Percentiles rank a stretch among this genome's conserved stretches.
These are phyloP conservation scores for Candida albicans DNA, from an alignment of 1,139 yeast genomes.

Conservation along the genomic window DNA sequence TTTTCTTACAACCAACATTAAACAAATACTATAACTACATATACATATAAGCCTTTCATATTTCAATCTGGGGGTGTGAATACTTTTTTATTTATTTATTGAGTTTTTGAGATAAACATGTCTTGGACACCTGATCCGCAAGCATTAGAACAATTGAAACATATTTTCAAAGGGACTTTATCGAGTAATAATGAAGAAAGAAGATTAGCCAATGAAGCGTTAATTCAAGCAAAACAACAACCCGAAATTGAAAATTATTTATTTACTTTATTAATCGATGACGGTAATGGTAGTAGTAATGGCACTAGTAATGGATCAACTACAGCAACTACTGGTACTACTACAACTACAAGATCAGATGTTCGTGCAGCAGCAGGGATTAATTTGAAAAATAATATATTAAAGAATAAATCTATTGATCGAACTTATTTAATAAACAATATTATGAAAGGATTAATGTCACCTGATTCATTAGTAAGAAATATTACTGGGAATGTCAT, in stretches of 20 bases:
- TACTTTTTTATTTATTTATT: not conserved
- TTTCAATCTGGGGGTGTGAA: no score
- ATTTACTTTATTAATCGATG: constrained; percentile 64
- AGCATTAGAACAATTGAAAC: constrained; percentile 61
- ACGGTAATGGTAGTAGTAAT: constrained; percentile 6
- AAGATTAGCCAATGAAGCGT: constrained; percentile 62
- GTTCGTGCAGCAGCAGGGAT: constrained; percentile 90
- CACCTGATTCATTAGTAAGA: constrained; percentile 60
- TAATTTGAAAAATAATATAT: constrained; percentile 71
- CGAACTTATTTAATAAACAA: constrained; percentile 60
- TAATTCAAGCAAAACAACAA: constrained; percentile 64
- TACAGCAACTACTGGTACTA: no score
- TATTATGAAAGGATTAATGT: constrained; percentile 68
- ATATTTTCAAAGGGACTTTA: constrained; percentile 65
- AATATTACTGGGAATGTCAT: constrained; percentile 90
- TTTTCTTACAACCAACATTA: no score
- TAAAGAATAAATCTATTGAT: constrained; percentile 34
- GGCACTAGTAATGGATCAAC: not conserved
- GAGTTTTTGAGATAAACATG: constrained; percentile 14
- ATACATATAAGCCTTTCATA: no score
- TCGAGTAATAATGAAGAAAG: constrained; percentile 58
- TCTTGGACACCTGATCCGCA: constrained; percentile 64
- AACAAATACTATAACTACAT: no score
- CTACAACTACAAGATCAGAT: constrained; percentile 49
- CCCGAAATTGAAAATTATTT: constrained; percentile 81